Evolutionary conservation across 2,329 filamentous ascomycete genomes (phyloP), one percentile per base, ranked within the genome.

Genomic region (Cercospora citrullina): DNA sequence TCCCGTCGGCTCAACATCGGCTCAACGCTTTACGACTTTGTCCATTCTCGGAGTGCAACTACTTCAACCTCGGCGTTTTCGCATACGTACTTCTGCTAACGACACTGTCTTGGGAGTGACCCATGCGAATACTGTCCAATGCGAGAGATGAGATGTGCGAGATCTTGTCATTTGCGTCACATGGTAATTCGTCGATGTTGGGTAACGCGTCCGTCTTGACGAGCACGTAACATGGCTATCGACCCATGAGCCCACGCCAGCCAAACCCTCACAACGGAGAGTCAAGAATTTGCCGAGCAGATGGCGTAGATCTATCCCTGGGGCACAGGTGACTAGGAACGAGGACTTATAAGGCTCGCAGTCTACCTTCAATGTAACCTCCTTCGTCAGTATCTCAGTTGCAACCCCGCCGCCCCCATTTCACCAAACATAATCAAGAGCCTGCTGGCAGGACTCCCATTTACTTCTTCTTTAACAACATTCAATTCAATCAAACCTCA

Each of bases 1-100:
- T 31, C 53, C 53, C 53, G 30, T 58, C 53, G 53, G 53, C 23
- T n/a, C 26, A 58, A 58, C 53, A 58, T 58, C 53, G 53, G 48
- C 30, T 18, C 53, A n/a, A 31, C 53, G n/a, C 14, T 58, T 10
- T 31, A 33, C 53, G 18, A 58, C 53, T 30, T 33, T 33, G 26
- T 58, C 53, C 31, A 14, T n/a, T 30, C 23, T 58, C 53, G 14
- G 45, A 23, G 21, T 51, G 10, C 10, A 51, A 26, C 53, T 58
- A 30, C 53, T 18, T 31, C 53, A n/a, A 28, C 26, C 53, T 58
- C 53, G 53, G 53, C 53, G 30, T 58, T 58, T 53, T 53, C 18
- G 48, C 9, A 53, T 58, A 23, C 45, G 18, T 51, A 23, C 10
- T 23, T 5, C 10, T 51, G 18, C 45, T 23, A 23, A 23, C 45